A percentile compares a stretch with the other conserved stretches of the same genome.
Conservation (phyloP, 805 yeast species). For the Isabelozyma pseudorhagii region DNA sequence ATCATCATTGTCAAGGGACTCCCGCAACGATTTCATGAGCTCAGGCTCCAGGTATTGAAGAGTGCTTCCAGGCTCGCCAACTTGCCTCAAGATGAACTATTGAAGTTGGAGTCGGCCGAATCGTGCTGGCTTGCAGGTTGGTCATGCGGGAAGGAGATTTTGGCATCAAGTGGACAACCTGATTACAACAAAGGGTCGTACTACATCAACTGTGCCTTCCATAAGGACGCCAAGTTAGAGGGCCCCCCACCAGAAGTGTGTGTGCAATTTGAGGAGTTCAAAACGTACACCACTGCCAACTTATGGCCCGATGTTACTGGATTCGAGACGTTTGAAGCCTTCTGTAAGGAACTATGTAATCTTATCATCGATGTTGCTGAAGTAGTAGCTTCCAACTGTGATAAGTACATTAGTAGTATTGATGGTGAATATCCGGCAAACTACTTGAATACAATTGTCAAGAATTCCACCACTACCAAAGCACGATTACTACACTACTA, state of each 20-base stretch:
- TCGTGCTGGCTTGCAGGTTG: slow-evolving; percentile 57
- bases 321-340: slow-evolving; percentile 28
- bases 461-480: slow-evolving; percentile 50
- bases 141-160: slow-evolving; percentile 56
- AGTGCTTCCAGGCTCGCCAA: slow-evolving; percentile 42
- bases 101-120: slow-evolving; percentile 44
- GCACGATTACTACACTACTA: slow-evolving; percentile 57
- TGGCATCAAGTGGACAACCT: slow-evolving; percentile 38
- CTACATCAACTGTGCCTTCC: slow-evolving; percentile 58
- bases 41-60: slow-evolving; percentile 41
- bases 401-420: slow-evolving; percentile 32
- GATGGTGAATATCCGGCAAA: slow-evolving; percentile 25
- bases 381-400: slow-evolving; percentile 54
- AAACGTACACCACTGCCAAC: slow-evolving; percentile 48
- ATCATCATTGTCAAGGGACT: slow-evolving; percentile 46
- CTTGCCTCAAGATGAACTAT: slow-evolving; percentile 30
- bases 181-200: slow-evolving; percentile 56
- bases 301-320: slow-evolving; percentile 44
- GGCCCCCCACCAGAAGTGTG: slow-evolving; percentile 41
- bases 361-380: slow-evolving; percentile 48
- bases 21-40: slow-evolving; percentile 32
- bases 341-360: slow-evolving; percentile 37
- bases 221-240: slow-evolving; percentile 38
- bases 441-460: slow-evolving; percentile 45
- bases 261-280: slow-evolving; percentile 27